Conservation (phyloP, 1,139 yeast genomes). For the Casaregolazyma lundiana region DNA sequence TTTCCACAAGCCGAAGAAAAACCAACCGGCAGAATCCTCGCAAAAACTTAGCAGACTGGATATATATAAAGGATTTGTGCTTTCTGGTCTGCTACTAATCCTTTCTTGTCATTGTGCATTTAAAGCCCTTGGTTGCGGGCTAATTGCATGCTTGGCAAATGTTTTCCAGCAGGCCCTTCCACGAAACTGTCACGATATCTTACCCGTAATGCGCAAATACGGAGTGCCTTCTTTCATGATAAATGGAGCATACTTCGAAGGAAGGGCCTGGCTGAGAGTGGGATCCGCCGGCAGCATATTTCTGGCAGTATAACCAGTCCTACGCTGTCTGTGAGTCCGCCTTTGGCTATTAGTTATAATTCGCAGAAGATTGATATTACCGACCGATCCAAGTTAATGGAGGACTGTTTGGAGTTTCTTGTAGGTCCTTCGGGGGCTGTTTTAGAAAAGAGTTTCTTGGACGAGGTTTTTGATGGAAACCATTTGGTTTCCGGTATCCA, state of each 20-base stretch:
- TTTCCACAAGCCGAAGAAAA: not conserved
- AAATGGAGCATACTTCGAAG: not conserved
- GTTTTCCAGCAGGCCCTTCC: slow-evolving; percentile 1
- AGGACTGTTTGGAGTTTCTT: slow-evolving; percentile 6
- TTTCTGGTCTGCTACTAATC: not conserved
- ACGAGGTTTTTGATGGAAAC: slow-evolving; percentile 2
- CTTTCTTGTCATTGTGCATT: not conserved
- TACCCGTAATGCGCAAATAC: not conserved
- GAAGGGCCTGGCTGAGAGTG: not conserved
- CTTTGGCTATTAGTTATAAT: not conserved
- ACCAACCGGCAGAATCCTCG: not conserved
- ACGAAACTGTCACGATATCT: not conserved
- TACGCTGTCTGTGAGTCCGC: not conserved
- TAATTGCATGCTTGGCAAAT: not conserved
- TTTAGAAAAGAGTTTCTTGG: slow-evolving; percentile 7
- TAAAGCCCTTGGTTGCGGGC: not conserved
- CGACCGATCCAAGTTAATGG: not conserved
- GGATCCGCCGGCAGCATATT: not conserved
- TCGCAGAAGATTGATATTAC: not conserved
- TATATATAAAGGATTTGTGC: not conserved
- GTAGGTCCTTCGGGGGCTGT: slow-evolving; percentile 6
- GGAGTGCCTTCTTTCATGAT: not conserved
- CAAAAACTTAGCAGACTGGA: not conserved
- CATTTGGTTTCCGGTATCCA: not conserved
- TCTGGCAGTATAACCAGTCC: not conserved